phyloP scores from a whole-genome alignment of 257 asterid species.

The Gentiana straminea region DNA sequence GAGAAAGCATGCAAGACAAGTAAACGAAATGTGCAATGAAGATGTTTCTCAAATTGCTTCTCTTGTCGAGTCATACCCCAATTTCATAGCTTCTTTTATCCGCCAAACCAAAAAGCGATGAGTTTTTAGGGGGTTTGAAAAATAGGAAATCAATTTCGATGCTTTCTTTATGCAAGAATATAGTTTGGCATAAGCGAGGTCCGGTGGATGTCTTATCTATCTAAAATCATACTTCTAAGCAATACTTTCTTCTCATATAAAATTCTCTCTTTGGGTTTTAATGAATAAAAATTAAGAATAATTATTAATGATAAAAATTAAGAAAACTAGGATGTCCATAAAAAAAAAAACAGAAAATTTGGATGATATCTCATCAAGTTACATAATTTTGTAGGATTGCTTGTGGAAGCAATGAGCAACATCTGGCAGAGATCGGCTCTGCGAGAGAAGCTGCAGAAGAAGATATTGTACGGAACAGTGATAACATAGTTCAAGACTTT shows the following conservation, averaged over 20 bases:
- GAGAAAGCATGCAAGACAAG: conserved; percentile 34
- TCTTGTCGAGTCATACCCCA: conserved; percentile 33
- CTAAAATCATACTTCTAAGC: no score
- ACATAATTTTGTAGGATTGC: conserved; percentile 36
- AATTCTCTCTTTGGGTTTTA: no score
- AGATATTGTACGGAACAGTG: conserved; percentile 35
- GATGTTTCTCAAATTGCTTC: conserved; percentile 38
- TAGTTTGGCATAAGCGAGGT: no score
- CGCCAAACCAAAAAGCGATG: neutral
- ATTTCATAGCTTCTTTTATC: neutral
- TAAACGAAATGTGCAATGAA: conserved; percentile 46
- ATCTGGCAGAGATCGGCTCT: conserved; percentile 47
- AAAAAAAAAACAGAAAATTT: no score
- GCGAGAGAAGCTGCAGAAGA: conserved; percentile 56
- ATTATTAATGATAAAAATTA: no score
- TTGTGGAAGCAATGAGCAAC: conserved; percentile 43
- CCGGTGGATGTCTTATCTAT: no score
- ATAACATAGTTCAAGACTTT: conserved; percentile 30
- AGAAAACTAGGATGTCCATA: no score
- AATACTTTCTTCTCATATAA: no score
- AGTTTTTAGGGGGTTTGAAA: neutral
- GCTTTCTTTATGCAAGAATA: no score
- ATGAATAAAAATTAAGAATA: no score
- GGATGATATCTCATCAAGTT: no score
- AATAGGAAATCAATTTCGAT: neutral